Evolutionary conservation across 176 grass and related monocot genomes (phyloP), one percentile per base, ranked within the genome.

Genomic region (Olyra latifolia): DNA sequence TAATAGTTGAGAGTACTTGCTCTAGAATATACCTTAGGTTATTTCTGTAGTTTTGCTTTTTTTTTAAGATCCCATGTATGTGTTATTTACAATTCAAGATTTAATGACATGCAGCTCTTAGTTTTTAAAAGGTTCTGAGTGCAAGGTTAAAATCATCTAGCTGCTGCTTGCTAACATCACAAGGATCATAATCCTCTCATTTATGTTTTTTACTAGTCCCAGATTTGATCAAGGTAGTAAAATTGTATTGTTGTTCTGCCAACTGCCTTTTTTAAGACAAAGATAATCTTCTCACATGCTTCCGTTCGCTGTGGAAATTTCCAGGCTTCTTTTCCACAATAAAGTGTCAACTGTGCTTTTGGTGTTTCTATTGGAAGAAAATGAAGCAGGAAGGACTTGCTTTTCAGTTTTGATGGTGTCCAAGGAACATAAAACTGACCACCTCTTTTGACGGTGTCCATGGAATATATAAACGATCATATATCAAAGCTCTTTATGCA

Each of bases 241-340:
- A 1, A 71, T n/a, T 69, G 19, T 69, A 39, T 8, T 58, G 15
- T 12, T 49, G 14, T 70, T 71, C 7, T 48, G 22, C 10, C 9
- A n/a, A 32, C 3, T 29, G 3, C 10, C 28, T 64, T 81, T 19
- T 87, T 55, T 19, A 23, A 48, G 9, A 60, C 61, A 75, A 46
- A 54, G 43, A 55, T 16, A 65, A 74, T 74, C 20, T 45, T 80
- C 29, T 77, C n/a, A 75, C 35, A 54, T 82, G 56, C 29, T 81
- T 60, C 50, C 62, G 62, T 76, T 55, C 52, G 4, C 62, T 80
- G 8, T 53, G 8, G 8, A 75, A 84, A 45, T 76, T 84, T 84
- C 2, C 63, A 89, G 87, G 62, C 25, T 49, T 43, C 52, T 24
- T 69, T 53, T 63, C 61, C 61, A 25, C 25, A 53, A 70, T 43